Evolutionary conservation across 768 basidiomycete species (phyloP).

Genomic region (Tylopilus sp.): DNA sequence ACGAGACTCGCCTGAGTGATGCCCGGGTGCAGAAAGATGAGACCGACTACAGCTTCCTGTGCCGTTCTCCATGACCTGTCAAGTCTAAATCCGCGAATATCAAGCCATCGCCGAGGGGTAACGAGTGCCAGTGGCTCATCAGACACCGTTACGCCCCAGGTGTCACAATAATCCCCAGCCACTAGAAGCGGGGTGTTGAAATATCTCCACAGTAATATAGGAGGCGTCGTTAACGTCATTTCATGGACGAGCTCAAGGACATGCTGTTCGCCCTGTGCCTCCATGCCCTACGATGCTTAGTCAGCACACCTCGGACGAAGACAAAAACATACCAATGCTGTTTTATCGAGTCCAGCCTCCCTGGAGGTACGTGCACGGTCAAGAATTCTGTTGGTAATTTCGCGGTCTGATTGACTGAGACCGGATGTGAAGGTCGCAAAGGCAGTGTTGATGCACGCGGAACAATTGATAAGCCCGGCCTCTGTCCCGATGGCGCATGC

Average conservation of each 20-base stretch:
- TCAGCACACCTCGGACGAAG: neutral
- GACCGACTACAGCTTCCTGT: constrained; percentile 61
- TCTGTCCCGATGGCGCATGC: constrained; percentile 42
- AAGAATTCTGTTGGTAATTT: constrained; percentile 17
- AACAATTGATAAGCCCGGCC: constrained; percentile 32
- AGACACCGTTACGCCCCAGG: constrained; percentile 59
- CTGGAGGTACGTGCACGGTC: constrained; percentile 11
- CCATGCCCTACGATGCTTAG: constrained; percentile 13
- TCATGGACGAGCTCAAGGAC: constrained; percentile 35
- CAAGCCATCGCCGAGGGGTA: constrained; percentile 75
- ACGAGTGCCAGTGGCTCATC: constrained; percentile 42
- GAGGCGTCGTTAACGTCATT: constrained; percentile 46
- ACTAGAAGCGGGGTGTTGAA: constrained; percentile 56
- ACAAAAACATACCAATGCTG: constrained; percentile 28
- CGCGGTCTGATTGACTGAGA: constrained; percentile 21
- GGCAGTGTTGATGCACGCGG: constrained; percentile 25
- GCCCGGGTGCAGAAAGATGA: constrained; percentile 68
- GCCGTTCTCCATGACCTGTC: constrained; percentile 71
- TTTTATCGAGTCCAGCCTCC: constrained; percentile 29
- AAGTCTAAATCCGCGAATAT: constrained; percentile 61
- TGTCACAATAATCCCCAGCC: constrained; percentile 44
- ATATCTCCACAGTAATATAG: constrained; percentile 68
- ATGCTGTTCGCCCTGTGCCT: constrained; percentile 16
- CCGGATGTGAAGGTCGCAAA: constrained; percentile 19
- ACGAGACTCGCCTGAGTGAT: constrained; percentile 57